Conservation (phyloP, 2,329 filamentous ascomycete genomes). For the Bimuria novae-zelandiae region DNA sequence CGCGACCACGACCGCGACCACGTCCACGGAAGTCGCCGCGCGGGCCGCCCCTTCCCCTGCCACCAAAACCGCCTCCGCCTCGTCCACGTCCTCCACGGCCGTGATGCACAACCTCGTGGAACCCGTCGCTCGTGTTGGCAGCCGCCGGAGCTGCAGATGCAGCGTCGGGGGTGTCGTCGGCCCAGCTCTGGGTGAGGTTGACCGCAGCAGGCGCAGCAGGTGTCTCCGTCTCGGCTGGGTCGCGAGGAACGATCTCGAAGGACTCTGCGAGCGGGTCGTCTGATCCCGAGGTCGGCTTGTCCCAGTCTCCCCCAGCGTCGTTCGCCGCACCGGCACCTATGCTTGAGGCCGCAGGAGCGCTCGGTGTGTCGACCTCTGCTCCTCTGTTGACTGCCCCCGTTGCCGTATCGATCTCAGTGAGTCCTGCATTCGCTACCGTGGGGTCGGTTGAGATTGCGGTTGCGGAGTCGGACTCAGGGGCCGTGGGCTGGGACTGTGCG, state of each 20-base stretch:
- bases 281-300: slow-evolving; percentile 55
- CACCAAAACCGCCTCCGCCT: slow-evolving; percentile 54
- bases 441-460: slow-evolving; percentile 61
- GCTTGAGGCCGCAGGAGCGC: slow-evolving; percentile 43
- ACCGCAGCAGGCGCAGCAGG: slow-evolving; percentile 58
- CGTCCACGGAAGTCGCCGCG: slow-evolving; percentile 44
- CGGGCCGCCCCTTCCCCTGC: slow-evolving; percentile 54
- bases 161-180: slow-evolving; percentile 67
- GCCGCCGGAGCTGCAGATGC: slow-evolving; percentile 36
- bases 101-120: slow-evolving; percentile 66
- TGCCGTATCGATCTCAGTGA: slow-evolving; percentile 66
- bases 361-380: slow-evolving; percentile 30
- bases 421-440: slow-evolving; percentile 67
- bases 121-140: slow-evolving; percentile 67
- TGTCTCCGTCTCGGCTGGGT: slow-evolving; percentile 74
- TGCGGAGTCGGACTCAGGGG: slow-evolving; percentile 40
- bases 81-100: slow-evolving; percentile 56
- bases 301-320: slow-evolving; percentile 69
- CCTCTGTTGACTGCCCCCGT: slow-evolving; percentile 36
- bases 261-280: slow-evolving; percentile 62
- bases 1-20: slow-evolving; percentile 48
- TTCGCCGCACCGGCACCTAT: slow-evolving; percentile 52
- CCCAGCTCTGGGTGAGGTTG: slow-evolving; percentile 77
- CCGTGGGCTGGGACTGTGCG: slow-evolving; percentile 48
- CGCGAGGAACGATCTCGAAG: slow-evolving; percentile 77